phyloP scores from a whole-genome alignment of 2,329 filamentous ascomycete genomes.

The Ophiostoma quercus region DNA sequence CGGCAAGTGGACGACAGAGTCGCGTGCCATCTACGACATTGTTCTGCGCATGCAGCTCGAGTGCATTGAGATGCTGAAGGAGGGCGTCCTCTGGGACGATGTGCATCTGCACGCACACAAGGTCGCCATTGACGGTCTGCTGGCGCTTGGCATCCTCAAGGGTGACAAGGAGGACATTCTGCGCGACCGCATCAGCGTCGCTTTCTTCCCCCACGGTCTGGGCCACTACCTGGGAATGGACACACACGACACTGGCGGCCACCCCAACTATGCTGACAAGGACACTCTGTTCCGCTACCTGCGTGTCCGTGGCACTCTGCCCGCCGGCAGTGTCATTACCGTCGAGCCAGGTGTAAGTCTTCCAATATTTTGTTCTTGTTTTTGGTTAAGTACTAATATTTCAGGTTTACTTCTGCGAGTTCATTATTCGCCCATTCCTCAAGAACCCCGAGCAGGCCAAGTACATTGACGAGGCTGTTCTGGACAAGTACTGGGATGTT shows the following conservation, averaged over 20 bases:
- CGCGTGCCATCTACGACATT: conserved; percentile 70
- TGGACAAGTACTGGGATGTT: conserved; percentile 77
- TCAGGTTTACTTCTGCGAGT: conserved; percentile 82
- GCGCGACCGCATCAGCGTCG: conserved; percentile 70
- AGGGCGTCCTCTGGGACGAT: conserved; percentile 73
- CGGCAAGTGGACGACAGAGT: conserved; percentile 64
- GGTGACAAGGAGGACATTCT: conserved; percentile 67
- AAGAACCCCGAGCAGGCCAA: conserved; percentile 64
- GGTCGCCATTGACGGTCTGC: conserved; percentile 74
- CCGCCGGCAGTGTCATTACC: conserved; percentile 78
- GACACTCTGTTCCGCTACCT: conserved; percentile 86
- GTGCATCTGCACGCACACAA: conserved; percentile 75
- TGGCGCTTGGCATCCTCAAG: conserved; percentile 68
- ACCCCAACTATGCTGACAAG: conserved; percentile 69
- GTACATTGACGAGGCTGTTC: conserved; percentile 68
- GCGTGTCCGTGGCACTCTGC: conserved; percentile 68
- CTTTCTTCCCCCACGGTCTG: conserved; percentile 87
- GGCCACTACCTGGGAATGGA: conserved; percentile 92
- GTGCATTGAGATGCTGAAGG: conserved; percentile 66
- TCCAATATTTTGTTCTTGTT: neutral
- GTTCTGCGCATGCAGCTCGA: conserved; percentile 83
- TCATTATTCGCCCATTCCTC: conserved; percentile 78
- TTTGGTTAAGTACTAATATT: conserved; percentile 25
- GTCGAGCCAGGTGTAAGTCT: conserved; percentile 80
- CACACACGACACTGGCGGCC: conserved; percentile 80